A percentile compares a stretch with the other conserved stretches of the same genome.
phyloP scores from a whole-genome alignment of 306 rosid species.

The Luffa acutangula region DNA sequence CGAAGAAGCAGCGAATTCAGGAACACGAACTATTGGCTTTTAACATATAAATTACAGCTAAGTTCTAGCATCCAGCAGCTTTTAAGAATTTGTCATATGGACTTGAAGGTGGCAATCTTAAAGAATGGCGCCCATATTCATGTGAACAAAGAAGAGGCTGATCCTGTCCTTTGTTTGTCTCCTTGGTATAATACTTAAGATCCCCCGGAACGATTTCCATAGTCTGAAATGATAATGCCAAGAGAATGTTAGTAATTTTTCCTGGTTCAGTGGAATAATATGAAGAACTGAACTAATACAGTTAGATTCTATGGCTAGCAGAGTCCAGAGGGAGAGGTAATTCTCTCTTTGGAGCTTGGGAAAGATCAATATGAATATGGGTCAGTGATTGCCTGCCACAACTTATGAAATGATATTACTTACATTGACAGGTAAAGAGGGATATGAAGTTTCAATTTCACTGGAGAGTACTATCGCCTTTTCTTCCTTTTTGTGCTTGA shows the following conservation, averaged over 20 bases:
- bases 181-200: slow-evolving; percentile 29
- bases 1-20: not conserved
- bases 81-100: slow-evolving; percentile 86
- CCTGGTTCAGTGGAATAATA: not conserved
- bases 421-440: slow-evolving; percentile 37
- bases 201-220: slow-evolving; percentile 36
- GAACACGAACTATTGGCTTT: not conserved
- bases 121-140: slow-evolving; percentile 40
- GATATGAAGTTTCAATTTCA: slow-evolving; percentile 30
- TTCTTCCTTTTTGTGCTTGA: slow-evolving; percentile 53
- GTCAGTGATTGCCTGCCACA: not conserved
- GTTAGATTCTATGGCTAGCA: not conserved
- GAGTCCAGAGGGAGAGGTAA: not conserved
- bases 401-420: slow-evolving; percentile 11
- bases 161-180: slow-evolving; percentile 27
- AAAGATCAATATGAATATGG: not conserved
- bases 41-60: not conserved
- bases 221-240: slow-evolving; percentile 27
- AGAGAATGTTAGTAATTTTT: not conserved
- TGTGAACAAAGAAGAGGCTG: slow-evolving; percentile 35
- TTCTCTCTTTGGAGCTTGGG: not conserved
- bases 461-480: slow-evolving; percentile 48
- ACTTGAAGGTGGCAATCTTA: slow-evolving; percentile 78
- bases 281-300: not conserved
- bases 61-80: slow-evolving; percentile 70